Evolutionary conservation across 2,329 filamentous ascomycete genomes (phyloP), one percentile per base, ranked within the genome.

Genomic region (Hypomyces perniciosus): DNA sequence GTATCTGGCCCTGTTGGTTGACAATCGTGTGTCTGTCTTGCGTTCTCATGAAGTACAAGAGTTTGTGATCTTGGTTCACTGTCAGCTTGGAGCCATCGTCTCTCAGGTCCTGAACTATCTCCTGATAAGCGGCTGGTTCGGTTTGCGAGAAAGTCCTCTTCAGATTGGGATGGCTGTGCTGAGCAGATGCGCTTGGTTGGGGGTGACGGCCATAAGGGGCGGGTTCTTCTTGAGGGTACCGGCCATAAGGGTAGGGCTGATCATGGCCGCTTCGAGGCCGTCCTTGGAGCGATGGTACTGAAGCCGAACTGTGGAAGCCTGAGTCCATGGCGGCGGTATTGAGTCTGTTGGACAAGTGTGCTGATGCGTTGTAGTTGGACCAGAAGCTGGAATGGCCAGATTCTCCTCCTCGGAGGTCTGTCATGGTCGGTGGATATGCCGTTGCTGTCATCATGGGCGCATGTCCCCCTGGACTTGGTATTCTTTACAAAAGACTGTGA

Each of bases 371-470:
- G 67, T 83, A 83, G 69, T 72, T 78, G 60, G 77, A 71, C 79
- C 79, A 83, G 60, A 83, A 68, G 66, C 72, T 75, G 61, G 74
- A 72, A 67, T 81, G 79, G 64, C 74, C 68, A 62, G 77, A 70
- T 68, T 83, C 79, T 65, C 72, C 70, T 74, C 72, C 70, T 74
- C 81, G 81, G 72, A 83, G 66, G 66, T 82, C 79, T 76, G 79
- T 77, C 79, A 83, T 82, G 65, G 74, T 79, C 64, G 76, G 75
- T 71, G 78, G 76, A 68, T 81, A 80, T 59, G 78, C 78, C 67
- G 52, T 45, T 37, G 77, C 70, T 64, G 76, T 78, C 73, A 79
- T 80, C 77, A 81, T 81, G 75, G 69, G 76, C 72, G 64, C 76
- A 78, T 79, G 63, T 72, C 73, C 63, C 57, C 56, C 53, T 52